A percentile compares a stretch with the other conserved stretches of the same genome.
Evolutionary conservation across 1,284 basidiomycete species (phyloP).

Genomic region (Papiliotrema terrestris): DNA sequence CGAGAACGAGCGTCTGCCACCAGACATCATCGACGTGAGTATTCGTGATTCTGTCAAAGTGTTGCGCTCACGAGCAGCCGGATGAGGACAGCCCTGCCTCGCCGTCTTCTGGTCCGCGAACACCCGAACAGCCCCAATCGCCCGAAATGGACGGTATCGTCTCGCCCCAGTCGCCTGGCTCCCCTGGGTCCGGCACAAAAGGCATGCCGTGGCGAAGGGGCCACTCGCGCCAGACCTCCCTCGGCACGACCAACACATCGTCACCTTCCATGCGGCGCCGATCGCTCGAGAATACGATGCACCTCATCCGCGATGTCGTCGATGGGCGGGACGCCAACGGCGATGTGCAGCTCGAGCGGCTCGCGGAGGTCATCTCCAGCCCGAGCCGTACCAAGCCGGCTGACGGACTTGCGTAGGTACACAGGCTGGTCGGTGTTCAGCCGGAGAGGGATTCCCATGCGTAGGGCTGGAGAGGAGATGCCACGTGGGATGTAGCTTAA

Average conservation of each 20-base stretch:
- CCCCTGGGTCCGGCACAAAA: conserved; percentile 24
- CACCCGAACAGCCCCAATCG: conserved; percentile 28
- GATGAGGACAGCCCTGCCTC: conserved; percentile 54
- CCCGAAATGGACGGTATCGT: conserved; percentile 52
- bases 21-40: conserved; percentile 77
- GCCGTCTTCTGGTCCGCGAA: conserved; percentile 37
- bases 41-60: no score
- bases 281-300: conserved; percentile 93
- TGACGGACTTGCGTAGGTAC: conserved; percentile 1
- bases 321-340: conserved; percentile 59
- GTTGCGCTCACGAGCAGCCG: conserved; percentile 25
- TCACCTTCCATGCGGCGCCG: conserved; percentile 84
- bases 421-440: not conserved
- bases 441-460: no score
- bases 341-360: conserved; percentile 40
- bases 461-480: no score
- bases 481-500: no score
- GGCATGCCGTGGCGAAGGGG: conserved; percentile 52
- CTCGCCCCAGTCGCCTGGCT: conserved; percentile 45
- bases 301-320: conserved; percentile 84
- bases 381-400: conserved; percentile 16
- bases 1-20: conserved; percentile 94
- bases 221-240: conserved; percentile 78
- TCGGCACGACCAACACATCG: conserved; percentile 92
- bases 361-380: conserved; percentile 48